phyloP scores from a whole-genome alignment of 371 early-diverging fungal species.

The Mucor indicus region DNA sequence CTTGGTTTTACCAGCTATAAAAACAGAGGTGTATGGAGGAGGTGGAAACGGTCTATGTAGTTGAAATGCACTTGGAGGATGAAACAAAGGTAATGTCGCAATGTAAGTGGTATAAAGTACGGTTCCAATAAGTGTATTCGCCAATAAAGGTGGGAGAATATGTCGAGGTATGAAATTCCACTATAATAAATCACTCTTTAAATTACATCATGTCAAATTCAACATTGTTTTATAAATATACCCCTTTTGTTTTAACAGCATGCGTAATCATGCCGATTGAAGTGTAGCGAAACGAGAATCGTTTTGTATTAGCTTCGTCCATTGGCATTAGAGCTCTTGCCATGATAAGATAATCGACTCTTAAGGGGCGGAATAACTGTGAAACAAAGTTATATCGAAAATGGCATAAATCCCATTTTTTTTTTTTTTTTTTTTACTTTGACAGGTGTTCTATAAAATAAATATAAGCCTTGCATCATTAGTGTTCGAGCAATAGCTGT shows the following conservation, averaged over 20 bases:
- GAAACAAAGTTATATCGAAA: neutral
- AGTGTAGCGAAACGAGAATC: conserved; percentile 62
- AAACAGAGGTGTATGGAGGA: conserved; percentile 57
- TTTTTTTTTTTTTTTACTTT: conserved; percentile 44
- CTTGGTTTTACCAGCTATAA: conserved; percentile 42
- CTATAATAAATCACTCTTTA: conserved; percentile 1
- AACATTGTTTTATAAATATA: conserved; percentile 11
- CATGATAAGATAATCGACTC: conserved; percentile 78
- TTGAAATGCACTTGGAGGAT: conserved; percentile 54
- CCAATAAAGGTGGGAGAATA: conserved; percentile 70
- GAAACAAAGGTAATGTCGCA: conserved; percentile 54
- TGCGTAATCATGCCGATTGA: conserved; percentile 74
- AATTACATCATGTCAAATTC: neutral
- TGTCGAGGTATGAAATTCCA: conserved; percentile 72
- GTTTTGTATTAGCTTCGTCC: conserved; percentile 26
- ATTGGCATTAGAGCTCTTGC: conserved; percentile 71
- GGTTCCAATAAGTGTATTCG: conserved; percentile 73
- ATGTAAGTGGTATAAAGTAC: conserved; percentile 62
- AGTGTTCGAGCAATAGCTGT: conserved; percentile 59
- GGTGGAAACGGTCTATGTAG: conserved; percentile 59
- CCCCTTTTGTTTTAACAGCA: conserved; percentile 64
- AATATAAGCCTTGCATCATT: conserved; percentile 65
- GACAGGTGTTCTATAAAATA: conserved; percentile 77
- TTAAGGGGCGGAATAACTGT: conserved; percentile 73
- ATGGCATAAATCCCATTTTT: neutral